Evolutionary conservation across 345 rosid genomes (phyloP).

Genomic region (Erodium maritimum): DNA sequence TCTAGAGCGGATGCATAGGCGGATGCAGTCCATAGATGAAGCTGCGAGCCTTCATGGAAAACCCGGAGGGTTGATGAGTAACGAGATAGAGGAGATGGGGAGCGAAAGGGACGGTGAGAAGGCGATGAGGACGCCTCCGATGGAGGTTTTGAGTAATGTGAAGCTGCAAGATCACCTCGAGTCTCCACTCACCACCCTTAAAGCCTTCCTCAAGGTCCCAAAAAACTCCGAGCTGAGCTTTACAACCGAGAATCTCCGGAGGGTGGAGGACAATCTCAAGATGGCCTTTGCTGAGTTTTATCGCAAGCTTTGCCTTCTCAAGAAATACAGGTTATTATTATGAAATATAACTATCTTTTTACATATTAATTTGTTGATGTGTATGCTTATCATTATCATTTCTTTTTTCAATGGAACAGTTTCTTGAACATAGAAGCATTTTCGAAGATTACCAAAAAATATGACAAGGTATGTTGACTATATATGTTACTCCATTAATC

Average conservation of each 20-base stretch:
- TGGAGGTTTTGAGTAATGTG: constrained; percentile 32
- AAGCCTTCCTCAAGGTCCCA: constrained; percentile 14
- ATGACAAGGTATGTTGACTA: constrained; percentile 60
- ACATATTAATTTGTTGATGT: too few relatives aligned
- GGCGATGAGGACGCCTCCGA: constrained; percentile 20
- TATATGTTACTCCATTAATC: too few relatives aligned
- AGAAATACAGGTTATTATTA: constrained; percentile 37
- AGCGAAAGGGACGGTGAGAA: neutral
- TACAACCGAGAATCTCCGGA: constrained; percentile 29
- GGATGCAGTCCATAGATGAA: neutral
- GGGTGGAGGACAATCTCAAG: constrained; percentile 33
- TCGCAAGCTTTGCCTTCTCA: constrained; percentile 48
- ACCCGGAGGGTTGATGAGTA: neutral
- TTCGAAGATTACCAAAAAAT: constrained; percentile 76
- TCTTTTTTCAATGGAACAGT: constrained; percentile 17
- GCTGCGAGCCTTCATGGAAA: neutral
- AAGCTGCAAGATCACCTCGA: constrained; percentile 31
- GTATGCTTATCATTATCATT: neutral
- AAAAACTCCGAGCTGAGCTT: constrained; percentile 21
- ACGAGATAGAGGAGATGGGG: constrained; percentile 11
- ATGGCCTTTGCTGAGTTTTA: constrained; percentile 44
- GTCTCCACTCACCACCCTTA: constrained; percentile 30
- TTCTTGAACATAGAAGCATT: constrained; percentile 64
- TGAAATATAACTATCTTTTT: too few relatives aligned
- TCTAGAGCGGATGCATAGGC: neutral